phyloP scores from a whole-genome alignment of 805 yeast genomes.

The Cyberlindnera galapagoensis region DNA sequence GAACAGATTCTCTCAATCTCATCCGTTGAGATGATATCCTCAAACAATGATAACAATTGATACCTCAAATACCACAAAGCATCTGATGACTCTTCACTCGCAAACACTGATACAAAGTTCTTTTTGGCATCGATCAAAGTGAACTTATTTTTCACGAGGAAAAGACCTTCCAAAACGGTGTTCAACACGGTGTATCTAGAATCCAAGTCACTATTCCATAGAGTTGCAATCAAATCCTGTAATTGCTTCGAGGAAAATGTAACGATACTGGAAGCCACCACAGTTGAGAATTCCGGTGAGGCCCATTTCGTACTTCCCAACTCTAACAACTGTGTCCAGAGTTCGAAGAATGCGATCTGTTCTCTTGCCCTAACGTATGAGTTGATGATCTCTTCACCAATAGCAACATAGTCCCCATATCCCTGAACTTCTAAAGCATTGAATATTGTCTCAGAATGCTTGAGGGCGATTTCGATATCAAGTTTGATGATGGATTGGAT shows the following conservation, averaged over 20 bases:
- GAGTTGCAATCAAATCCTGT: conserved; percentile 18
- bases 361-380: conserved; percentile 57
- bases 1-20: conserved; percentile 10
- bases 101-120: conserved; percentile 23
- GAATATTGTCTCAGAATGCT: conserved; percentile 32
- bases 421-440: conserved; percentile 7
- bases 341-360: conserved; percentile 37
- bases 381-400: conserved; percentile 31
- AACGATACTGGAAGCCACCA: conserved; percentile 35
- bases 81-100: conserved; percentile 10
- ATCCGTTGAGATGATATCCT: conserved; percentile 26
- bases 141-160: conserved; percentile 25
- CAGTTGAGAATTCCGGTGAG: conserved; percentile 25
- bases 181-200: conserved; percentile 22
- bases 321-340: conserved; percentile 32
- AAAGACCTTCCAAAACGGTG: conserved; percentile 36
- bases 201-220: conserved; percentile 13
- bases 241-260: conserved; percentile 44
- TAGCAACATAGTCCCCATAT: conserved; percentile 3
- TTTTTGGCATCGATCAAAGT: conserved; percentile 20
- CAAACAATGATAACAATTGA: conserved; percentile 43
- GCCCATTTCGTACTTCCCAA: conserved; percentile 10
- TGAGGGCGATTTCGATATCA: conserved; percentile 54
- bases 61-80: conserved; percentile 41
- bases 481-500: conserved; percentile 42